A percentile compares a stretch with the other conserved stretches of the same genome.
Conservation (phyloP, 208 protist genomes). For the Borovskyia barvae region DNA sequence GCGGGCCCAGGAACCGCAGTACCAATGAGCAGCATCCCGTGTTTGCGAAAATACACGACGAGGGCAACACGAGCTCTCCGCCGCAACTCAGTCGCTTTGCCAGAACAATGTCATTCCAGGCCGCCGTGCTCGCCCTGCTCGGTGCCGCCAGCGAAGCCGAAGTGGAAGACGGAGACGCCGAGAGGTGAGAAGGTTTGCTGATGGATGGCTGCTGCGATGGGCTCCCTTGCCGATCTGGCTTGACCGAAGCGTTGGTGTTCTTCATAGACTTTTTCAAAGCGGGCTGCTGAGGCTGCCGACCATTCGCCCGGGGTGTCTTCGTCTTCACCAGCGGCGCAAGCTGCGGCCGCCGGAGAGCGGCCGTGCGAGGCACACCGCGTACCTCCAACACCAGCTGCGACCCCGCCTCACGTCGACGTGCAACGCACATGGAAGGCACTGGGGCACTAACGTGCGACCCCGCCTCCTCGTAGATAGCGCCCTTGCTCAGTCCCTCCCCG, state of each 20-base stretch:
- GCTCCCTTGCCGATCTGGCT: background rate
- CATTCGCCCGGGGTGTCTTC: background rate
- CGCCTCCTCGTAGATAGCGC: background rate
- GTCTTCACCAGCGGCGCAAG: background rate
- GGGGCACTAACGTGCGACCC: background rate
- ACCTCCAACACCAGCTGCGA: constrained; percentile 54
- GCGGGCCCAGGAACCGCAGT: constrained; percentile 54
- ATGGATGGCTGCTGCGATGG: background rate
- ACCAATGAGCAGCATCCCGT: constrained; percentile 61
- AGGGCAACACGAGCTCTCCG: constrained; percentile 73
- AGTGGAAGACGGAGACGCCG: background rate
- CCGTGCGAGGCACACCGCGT: constrained; percentile 31
- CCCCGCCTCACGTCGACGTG: constrained; percentile 21
- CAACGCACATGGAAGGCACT: constrained; percentile 10
- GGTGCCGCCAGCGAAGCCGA: background rate
- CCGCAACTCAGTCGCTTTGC: constrained; percentile 53
- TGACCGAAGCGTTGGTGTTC: too few species aligned
- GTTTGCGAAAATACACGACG: constrained; percentile 44
- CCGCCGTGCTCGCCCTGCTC: constrained; percentile 1
- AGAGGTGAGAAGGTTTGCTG: background rate
- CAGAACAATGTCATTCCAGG: constrained; percentile 35
- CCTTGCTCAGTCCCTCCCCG: too few species aligned
- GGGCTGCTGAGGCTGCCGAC: background rate
- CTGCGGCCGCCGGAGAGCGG: constrained; percentile 4
- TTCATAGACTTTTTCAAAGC: background rate